Evolutionary conservation across 495 filamentous ascomycete genomes (phyloP).

Genomic region (Barbatosphaeria neglecta): DNA sequence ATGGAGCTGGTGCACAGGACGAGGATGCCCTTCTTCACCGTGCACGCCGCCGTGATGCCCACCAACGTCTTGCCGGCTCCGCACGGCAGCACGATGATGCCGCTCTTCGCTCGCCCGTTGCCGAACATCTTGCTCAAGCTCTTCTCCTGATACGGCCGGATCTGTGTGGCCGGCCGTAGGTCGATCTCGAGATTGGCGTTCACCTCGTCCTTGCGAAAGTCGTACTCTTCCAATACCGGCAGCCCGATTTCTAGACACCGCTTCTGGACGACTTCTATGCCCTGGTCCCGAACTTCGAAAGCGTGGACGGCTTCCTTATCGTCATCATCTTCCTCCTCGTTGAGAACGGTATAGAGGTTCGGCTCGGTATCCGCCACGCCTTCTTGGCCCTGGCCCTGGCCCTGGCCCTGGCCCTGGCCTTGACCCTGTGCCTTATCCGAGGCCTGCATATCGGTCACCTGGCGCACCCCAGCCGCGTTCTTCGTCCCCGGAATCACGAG

Average conservation of each 20-base stretch:
- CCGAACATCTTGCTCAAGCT: slow-evolving; percentile 98
- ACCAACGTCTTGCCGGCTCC: slow-evolving; percentile 96
- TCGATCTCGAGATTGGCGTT: slow-evolving; percentile 92
- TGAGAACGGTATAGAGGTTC: slow-evolving; percentile 44
- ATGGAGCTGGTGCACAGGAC: slow-evolving; percentile 94
- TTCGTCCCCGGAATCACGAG: slow-evolving; percentile 92
- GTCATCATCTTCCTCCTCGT: slow-evolving; percentile 82
- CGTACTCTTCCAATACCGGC: slow-evolving; percentile 92
- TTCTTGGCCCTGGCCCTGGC: slow-evolving; percentile 21
- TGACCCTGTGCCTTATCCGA: slow-evolving; percentile 2
- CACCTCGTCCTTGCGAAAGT: slow-evolving; percentile 84
- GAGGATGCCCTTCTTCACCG: slow-evolving; percentile 91
- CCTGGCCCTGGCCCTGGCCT: slow-evolving; percentile 24
- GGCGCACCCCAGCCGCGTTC: slow-evolving; percentile 74
- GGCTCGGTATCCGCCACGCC: slow-evolving; percentile 15
- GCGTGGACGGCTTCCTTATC: slow-evolving; percentile 82
- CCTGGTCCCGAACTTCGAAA: slow-evolving; percentile 74
- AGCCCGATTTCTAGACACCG: slow-evolving; percentile 76
- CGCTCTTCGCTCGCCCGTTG: slow-evolving; percentile 90
- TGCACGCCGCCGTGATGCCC: slow-evolving; percentile 92
- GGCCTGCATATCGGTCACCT: slow-evolving; percentile 36
- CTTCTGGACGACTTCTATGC: slow-evolving; percentile 79
- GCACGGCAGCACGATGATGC: slow-evolving; percentile 94
- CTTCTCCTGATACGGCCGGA: slow-evolving; percentile 91
- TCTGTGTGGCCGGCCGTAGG: slow-evolving; percentile 69